Percentiles rank a stretch among this genome's conserved stretches.
phyloP scores from a whole-genome alignment of 1,284 basidiomycete species.

The Neonothopanus nambi region DNA sequence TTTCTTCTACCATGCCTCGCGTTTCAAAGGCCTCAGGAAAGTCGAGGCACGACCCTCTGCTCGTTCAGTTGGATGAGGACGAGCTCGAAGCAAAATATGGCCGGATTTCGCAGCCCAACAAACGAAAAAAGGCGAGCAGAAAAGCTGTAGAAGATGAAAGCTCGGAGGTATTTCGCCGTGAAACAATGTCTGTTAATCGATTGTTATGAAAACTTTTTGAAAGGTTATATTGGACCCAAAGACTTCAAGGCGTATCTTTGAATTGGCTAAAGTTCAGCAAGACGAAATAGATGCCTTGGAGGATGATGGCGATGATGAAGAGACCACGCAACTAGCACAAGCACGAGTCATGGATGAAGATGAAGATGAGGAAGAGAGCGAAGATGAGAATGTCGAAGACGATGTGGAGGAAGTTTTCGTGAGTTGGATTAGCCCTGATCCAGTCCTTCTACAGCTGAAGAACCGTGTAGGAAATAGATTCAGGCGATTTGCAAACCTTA shows the following conservation, averaged over 20 bases:
- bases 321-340: constrained; percentile 37
- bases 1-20: constrained; percentile 57
- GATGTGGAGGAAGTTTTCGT: constrained; percentile 67
- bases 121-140: constrained; percentile 61
- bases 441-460: constrained; percentile 4
- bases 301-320: constrained; percentile 48
- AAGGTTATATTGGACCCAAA: constrained; percentile 83
- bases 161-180: constrained; percentile 48
- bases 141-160: constrained; percentile 46
- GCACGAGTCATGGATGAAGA: constrained; percentile 40
- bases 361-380: constrained; percentile 53
- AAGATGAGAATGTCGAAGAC: constrained; percentile 44
- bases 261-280: constrained; percentile 92
- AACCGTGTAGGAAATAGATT: constrained; percentile 82
- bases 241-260: constrained; percentile 87
- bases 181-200: constrained; percentile 4
- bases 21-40: constrained; percentile 52
- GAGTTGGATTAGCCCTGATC: constrained; percentile 29
- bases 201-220: not conserved
- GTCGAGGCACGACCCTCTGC: constrained; percentile 81
- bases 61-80: constrained; percentile 79
- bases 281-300: constrained; percentile 67
- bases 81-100: constrained; percentile 77
- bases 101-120: constrained; percentile 70
- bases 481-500: constrained; percentile 81